Conservation (phyloP, 306 rosid species). For the Quercus cerris region DNA sequence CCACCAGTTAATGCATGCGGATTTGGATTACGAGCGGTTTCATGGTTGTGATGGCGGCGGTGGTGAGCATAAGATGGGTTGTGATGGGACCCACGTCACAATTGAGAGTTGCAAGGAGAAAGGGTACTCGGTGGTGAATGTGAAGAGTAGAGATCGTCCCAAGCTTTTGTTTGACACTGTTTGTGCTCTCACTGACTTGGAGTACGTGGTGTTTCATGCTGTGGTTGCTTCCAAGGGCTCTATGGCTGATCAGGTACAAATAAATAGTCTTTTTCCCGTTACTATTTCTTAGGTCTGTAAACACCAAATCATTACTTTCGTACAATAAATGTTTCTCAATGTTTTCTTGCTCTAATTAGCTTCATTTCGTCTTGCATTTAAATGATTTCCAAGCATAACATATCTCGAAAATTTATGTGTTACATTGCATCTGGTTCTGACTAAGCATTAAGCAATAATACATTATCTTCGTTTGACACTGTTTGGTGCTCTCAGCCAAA, state of each 20-base stretch:
- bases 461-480: too few species aligned
- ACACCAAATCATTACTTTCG: too few species aligned
- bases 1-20: conserved; percentile 76
- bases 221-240: conserved; percentile 60
- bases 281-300: neutral
- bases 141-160: conserved; percentile 67
- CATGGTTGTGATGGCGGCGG: conserved; percentile 39
- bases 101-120: conserved; percentile 59
- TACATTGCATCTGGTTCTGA: too few species aligned
- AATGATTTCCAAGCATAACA: too few species aligned
- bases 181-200: conserved; percentile 71
- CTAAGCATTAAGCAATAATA: too few species aligned
- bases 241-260: conserved; percentile 73
- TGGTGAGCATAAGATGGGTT: conserved; percentile 49
- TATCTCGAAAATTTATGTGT: too few species aligned
- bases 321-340: too few species aligned
- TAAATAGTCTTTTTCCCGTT: neutral
- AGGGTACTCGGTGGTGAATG: conserved; percentile 64
- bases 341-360: too few species aligned
- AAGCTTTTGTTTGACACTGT: conserved; percentile 81
- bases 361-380: too few species aligned
- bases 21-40: conserved; percentile 62
- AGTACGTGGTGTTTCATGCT: conserved; percentile 79
- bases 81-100: conserved; percentile 69
- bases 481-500: too few species aligned